Evolutionary conservation across 2,329 filamentous ascomycete genomes (phyloP), one percentile per base, ranked within the genome.

Genomic region (Colletotrichum agaves): DNA sequence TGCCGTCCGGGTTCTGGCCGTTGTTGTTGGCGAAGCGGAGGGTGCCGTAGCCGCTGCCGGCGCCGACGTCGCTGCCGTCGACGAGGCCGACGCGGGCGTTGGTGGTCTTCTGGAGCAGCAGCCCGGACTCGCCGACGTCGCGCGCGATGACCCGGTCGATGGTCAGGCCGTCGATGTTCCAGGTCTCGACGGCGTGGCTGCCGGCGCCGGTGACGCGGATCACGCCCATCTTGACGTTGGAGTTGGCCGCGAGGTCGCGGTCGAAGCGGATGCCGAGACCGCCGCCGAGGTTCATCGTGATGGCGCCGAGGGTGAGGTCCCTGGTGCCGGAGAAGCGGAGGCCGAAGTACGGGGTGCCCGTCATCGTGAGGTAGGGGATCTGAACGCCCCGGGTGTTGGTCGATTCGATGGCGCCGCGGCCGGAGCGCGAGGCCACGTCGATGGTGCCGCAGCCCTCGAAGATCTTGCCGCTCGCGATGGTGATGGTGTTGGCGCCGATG

Each of bases 371-470:
- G 71, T 85, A 88, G 0, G 86, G 85, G 55, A 88, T 88, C 46
- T 81, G 76, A 15, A 87, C 85, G 66, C 81, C 81, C 2, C 75
- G 72, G 8, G 84, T 83, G 70, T 83, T 76, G 2, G 82, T 78
- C 0, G 81, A 81, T 74, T 88, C 85, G 55, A 88, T 88, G 50
- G 85, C 84, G 17, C 86, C 86, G 19, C 80, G 81, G 1, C 83
- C 85, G 39, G 73, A 71, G 4, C 75, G 79, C 62, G 73, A 75
- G 23, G 72, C 81, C 0, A 78, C 79, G 63, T 87, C 79, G 74
- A 88, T 85, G 49, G 85, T 87, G 46, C 86, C 85, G 73, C 86
- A 88, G 35, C 84, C 86, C 70, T 88, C 86, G 53, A 88, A 87
- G 46, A 78, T 88, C 75, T 86, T 87, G 63, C 85, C 85, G 72